These are phyloP conservation scores for Macadamia tetraphylla DNA, from an alignment of 164 flowering plant species.

Conservation along the genomic window DNA sequence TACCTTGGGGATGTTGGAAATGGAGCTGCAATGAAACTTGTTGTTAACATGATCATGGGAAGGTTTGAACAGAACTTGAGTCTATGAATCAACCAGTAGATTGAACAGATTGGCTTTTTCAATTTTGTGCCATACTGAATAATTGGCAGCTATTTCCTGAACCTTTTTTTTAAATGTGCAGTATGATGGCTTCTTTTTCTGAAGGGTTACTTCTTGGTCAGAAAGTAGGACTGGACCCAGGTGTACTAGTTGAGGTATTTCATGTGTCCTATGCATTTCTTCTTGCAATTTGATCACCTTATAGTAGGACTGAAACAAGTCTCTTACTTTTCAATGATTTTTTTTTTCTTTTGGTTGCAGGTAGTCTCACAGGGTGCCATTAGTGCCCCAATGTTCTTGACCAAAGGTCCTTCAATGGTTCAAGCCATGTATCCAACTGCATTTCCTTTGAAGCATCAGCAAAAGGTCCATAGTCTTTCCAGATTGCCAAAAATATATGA, in stretches of 20 bases:
- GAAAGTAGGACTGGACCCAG: constrained; percentile 87
- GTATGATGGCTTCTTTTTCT: constrained; percentile 98
- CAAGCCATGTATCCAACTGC: constrained; percentile 79
- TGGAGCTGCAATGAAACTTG: constrained; percentile 98
- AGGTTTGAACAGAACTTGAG: constrained; percentile 37
- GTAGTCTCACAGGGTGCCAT: constrained; percentile 91
- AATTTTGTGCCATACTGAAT: background rate
- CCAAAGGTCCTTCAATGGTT: constrained; percentile 89
- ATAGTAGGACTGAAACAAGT: no score
- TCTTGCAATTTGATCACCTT: background rate
- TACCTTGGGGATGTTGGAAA: constrained; percentile 93
- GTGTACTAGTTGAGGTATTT: constrained; percentile 69
- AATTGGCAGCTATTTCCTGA: background rate
- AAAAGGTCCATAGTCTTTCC: constrained; percentile 53
- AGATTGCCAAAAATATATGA: background rate
- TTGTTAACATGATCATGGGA: constrained; percentile 98
- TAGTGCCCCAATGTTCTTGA: constrained; percentile 87
- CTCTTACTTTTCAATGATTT: background rate
- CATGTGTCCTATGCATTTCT: background rate
- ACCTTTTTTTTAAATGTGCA: constrained; percentile 20
- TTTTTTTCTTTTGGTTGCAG: no score
- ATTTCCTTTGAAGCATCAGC: constrained; percentile 93
- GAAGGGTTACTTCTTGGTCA: constrained; percentile 85
- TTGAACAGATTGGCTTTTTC: background rate
- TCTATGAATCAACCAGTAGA: background rate